These are phyloP conservation scores for Eucalyptus microcorys DNA, from an alignment of 345 rosid genomes.

Conservation along the genomic window DNA sequence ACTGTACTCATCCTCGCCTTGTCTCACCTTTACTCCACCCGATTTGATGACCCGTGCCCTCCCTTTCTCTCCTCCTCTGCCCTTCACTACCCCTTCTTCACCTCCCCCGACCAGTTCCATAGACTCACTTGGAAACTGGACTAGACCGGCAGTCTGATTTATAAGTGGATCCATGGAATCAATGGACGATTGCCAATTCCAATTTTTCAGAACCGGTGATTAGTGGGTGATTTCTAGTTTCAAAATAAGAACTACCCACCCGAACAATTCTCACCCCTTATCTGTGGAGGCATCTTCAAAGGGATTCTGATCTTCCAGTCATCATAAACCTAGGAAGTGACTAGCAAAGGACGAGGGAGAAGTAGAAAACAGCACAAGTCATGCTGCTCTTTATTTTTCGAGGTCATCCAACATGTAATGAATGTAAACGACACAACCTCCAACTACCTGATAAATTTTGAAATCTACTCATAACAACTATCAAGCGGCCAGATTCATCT, in stretches of 20 bases:
- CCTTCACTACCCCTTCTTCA: too few species aligned
- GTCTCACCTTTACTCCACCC: too few species aligned
- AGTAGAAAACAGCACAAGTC: background rate
- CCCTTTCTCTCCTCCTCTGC: too few species aligned
- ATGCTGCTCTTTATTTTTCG: background rate
- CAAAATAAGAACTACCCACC: fast-evolving
- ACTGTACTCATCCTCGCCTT: too few species aligned
- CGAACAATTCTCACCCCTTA: too few species aligned
- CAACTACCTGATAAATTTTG: too few species aligned
- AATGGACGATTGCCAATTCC: fast-evolving
- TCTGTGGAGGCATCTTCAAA: background rate
- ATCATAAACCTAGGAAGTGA: background rate
- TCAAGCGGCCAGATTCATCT: background rate
- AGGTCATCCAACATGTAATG: background rate
- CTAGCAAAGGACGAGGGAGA: background rate
- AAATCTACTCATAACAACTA: background rate
- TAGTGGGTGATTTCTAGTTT: too few species aligned
- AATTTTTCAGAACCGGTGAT: fast-evolving
- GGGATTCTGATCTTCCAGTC: background rate
- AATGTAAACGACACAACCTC: background rate
- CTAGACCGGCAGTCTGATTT: too few species aligned
- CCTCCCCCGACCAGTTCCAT: too few species aligned
- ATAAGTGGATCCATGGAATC: too few species aligned
- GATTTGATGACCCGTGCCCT: too few species aligned
- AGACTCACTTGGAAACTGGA: too few species aligned